Evolutionary conservation across 2,329 filamentous ascomycete genomes (phyloP).

Genomic region (Clathrospora elynae): DNA sequence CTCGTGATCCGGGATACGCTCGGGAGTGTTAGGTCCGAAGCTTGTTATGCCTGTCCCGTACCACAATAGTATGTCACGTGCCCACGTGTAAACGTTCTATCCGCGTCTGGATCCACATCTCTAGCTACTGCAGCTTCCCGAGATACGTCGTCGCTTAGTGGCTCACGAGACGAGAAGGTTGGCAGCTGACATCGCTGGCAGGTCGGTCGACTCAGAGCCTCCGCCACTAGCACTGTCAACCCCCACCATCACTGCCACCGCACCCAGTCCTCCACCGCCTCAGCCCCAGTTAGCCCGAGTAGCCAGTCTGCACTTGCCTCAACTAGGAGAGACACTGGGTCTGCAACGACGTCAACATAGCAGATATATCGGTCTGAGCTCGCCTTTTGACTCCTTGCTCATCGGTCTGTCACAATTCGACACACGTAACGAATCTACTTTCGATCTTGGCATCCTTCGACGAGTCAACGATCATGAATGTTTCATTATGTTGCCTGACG

Average conservation of each 20-base stretch:
- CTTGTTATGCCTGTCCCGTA: conserved; percentile 13
- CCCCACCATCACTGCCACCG: conserved; percentile 49
- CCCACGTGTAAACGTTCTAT: conserved; percentile 20
- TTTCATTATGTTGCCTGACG: conserved; percentile 79
- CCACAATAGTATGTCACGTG: conserved; percentile 27
- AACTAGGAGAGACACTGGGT: conserved; percentile 62
- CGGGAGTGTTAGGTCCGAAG: conserved; percentile 6
- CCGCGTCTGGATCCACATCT: neutral
- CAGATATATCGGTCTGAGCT: conserved; percentile 82
- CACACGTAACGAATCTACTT: conserved; percentile 77
- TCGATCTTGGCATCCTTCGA: conserved; percentile 66
- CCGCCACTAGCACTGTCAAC: conserved; percentile 48
- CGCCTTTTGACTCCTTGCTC: conserved; percentile 81
- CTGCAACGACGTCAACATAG: conserved; percentile 79
- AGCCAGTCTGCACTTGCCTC: conserved; percentile 40
- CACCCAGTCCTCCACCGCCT: conserved; percentile 44
- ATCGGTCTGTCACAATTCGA: conserved; percentile 82
- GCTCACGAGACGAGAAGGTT: conserved; percentile 9
- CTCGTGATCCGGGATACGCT: conserved; percentile 15
- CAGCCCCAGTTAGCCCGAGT: conserved; percentile 39
- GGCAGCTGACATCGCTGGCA: conserved; percentile 36
- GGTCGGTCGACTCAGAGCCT: conserved; percentile 48
- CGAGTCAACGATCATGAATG: conserved; percentile 79
- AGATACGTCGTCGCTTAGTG: conserved; percentile 1
- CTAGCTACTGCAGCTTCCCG: neutral